Evolutionary conservation across 345 rosid genomes (phyloP), one percentile per base, ranked within the genome.

Genomic region (Pistacia vera): DNA sequence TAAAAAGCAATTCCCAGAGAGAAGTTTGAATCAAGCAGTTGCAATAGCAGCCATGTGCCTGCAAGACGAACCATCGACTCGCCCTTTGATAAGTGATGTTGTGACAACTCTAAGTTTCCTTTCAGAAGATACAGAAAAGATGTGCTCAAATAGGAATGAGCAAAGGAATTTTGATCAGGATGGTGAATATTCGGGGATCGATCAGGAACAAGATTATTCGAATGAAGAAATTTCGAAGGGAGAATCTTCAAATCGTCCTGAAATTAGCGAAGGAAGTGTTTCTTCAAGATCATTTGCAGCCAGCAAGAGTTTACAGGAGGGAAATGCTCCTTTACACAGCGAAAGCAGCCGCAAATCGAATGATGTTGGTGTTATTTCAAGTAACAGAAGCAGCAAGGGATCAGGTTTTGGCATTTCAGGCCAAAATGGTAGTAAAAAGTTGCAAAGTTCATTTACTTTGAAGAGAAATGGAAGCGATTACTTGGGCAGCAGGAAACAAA

Each of bases 11-110:
- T 88, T 89, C 55, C 89, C 95, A 0, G 98, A 86, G 75, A 90
- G 86, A 68, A 92, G 86, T 48, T 82, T 94, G 78, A 92, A 92
- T 76, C 95, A 94, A 85, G 97, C 91, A 1, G 92, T 94, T 60
- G 98, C 95, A 8, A 88, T 94, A 63, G 85, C 95, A 73, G 92
- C 97, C 35, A 94, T 94, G 98, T 94, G 98, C 54, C 67, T 92
- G 70, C 98, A 92, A 79, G 95, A 92, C 22, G 95, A 89, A 84
- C 66, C 94, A 60, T 83, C 81, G 0, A 91, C 92, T 17, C 93
- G 98, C 60, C 98, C 98, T 17, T 79, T 90, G 70, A 90, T 93
- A 75, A 88, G 94, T 18, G 98, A 93, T 70, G 88, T 89, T 0
- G 91, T 88, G 76, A 88, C 87, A 20, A 91, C 97, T 49, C 80